These are phyloP conservation scores for Yarrowia osloensis DNA, from an alignment of 805 yeast genomes.

Conservation along the genomic window DNA sequence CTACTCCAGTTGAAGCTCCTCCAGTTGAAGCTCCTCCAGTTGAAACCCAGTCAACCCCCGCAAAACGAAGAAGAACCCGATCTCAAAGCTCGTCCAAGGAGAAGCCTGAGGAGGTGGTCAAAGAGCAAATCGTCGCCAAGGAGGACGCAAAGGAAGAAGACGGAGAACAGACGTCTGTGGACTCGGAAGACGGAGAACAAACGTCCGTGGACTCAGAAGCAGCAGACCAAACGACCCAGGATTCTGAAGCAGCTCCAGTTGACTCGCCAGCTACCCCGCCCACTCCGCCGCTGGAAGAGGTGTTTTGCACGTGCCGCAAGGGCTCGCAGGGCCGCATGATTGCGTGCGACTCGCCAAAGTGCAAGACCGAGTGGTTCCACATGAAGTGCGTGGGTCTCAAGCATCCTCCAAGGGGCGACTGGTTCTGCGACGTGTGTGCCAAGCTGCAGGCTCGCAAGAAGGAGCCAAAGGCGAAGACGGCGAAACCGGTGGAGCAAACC, in stretches of 20 bases:
- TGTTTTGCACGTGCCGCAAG: slow-evolving; percentile 53
- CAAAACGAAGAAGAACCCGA: neutral
- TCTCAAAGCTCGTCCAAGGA: neutral
- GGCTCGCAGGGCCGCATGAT: slow-evolving; percentile 75
- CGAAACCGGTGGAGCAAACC: neutral
- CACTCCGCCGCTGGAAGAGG: slow-evolving; percentile 12
- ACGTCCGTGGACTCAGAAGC: too few relatives aligned
- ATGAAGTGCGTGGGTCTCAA: slow-evolving; percentile 81
- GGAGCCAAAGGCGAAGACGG: neutral
- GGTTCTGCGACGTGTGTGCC: slow-evolving; percentile 68
- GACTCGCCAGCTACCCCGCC: neutral
- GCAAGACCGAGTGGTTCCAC: slow-evolving; percentile 92
- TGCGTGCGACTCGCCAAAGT: slow-evolving; percentile 80
- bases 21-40: neutral
- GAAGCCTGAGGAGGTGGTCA: neutral
- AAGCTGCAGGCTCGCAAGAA: neutral
- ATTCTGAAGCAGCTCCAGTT: too few relatives aligned
- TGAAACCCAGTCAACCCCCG: neutral
- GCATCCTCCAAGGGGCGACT: slow-evolving; percentile 75
- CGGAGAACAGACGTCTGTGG: too few relatives aligned
- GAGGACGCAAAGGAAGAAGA: neutral
- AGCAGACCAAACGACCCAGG: neutral
- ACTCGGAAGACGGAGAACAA: too few relatives aligned
- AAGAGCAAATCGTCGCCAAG: neutral
- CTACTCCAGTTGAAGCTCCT: neutral